These are phyloP conservation scores for Coffea eugenioides DNA, from an alignment of 257 asterid genomes.

Conservation along the genomic window DNA sequence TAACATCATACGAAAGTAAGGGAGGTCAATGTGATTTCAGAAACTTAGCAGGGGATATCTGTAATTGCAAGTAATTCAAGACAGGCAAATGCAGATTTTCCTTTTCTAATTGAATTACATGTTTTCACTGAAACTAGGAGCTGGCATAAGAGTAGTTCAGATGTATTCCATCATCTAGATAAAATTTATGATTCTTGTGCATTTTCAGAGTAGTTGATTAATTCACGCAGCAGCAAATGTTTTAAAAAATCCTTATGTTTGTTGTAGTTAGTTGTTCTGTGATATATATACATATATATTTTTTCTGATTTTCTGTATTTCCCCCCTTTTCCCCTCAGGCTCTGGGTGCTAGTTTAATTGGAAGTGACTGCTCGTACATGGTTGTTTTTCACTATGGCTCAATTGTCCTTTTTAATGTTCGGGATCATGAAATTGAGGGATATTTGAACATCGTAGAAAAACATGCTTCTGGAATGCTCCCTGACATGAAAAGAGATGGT, in stretches of 20 bases:
- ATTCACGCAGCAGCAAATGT: neutral
- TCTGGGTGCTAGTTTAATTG: slow-evolving; percentile 58
- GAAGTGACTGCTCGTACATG: slow-evolving; percentile 71
- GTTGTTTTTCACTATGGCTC: slow-evolving; percentile 97
- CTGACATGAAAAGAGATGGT: slow-evolving; percentile 98
- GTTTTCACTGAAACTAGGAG: neutral
- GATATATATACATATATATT: neutral
- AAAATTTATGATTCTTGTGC: neutral
- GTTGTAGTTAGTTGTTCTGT: neutral
- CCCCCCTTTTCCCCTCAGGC: slow-evolving; percentile 45
- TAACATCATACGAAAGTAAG: neutral
- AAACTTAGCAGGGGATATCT: neutral
- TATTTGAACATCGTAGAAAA: slow-evolving; percentile 70
- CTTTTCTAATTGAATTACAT: neutral
- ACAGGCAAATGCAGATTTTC: neutral
- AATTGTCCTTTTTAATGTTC: slow-evolving; percentile 82
- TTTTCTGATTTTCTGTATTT: slow-evolving; percentile 12
- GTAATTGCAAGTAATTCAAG: neutral
- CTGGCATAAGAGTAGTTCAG: neutral
- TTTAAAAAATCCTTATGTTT: too few relatives aligned
- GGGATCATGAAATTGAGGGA: slow-evolving; percentile 77
- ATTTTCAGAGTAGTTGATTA: neutral
- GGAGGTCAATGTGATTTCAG: too few relatives aligned
- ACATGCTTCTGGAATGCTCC: slow-evolving; percentile 83
- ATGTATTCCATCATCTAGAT: neutral